Evolutionary conservation across 768 basidiomycete species (phyloP), one percentile per base, ranked within the genome.

Genomic region (Rubroboletus pulcherrimus): DNA sequence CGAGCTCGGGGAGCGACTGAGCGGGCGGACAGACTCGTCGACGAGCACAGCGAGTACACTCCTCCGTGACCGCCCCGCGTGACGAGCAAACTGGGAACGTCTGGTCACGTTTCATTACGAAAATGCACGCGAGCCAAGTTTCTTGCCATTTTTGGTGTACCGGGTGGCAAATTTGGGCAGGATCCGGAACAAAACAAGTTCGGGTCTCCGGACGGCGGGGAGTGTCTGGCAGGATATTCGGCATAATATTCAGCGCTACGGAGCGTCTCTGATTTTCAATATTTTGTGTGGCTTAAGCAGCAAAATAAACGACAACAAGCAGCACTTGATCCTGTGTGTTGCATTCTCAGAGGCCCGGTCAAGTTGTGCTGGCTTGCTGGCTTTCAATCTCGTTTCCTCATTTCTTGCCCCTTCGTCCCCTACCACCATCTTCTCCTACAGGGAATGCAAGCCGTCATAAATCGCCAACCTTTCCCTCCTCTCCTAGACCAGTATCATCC

Each of bases 371-470:
- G 67, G 60, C 69, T 53, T 66, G 71, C 71, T 72, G 69, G 69
- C 69, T 72, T 72, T 71, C 69, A 70, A 70, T 70, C 66, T 66
- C 62, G 48, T 60, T 51, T 38, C 56, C 49, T 53, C 49, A 42
- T 52, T 7, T 49, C 49, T 48, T 42, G n/a, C 29, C 31, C 51
- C 66, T 57, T 65, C 45, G 34, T 58, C 56, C 42, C 44, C 34
- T 53, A 63, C 63, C 69, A 73, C 78, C 80, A 85, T 76, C 77
- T 81, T 78, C 78, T 78, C 81, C 66, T 75, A 71, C 66, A 77
- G 78, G 69, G 76, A 62, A 90, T 91, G 88, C 84, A 87, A 75
- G 81, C 87, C 65, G 85, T 82, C 68, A 78, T 87, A 50, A 66
- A 73, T 60, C 86, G 88, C 71, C 81, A 82, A 60, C 73, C 87